A percentile compares a stretch with the other conserved stretches of the same genome.
phyloP scores from a whole-genome alignment of 2,329 filamentous ascomycete species.

The Penicillium sp. region DNA sequence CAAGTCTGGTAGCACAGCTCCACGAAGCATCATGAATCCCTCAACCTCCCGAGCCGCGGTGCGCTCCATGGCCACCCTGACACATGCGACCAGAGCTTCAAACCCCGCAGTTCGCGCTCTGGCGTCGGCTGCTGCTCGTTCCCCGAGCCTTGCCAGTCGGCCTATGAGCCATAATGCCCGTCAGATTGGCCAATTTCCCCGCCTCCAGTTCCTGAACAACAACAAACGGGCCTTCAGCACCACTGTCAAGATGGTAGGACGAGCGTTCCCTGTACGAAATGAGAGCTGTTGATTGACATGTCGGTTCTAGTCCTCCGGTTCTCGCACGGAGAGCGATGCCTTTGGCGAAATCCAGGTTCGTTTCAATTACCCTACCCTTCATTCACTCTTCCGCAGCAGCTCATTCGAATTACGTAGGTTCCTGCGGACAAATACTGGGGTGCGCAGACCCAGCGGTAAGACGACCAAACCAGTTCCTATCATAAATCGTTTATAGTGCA shows the following conservation, averaged over 20 bases:
- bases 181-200: constrained; percentile 30
- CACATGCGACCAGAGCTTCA: constrained; percentile 33
- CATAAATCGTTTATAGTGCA: constrained; percentile 1
- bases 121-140: constrained; percentile 26
- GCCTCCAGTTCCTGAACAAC: constrained; percentile 32
- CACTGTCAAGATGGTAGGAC: constrained; percentile 35
- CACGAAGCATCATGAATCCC: constrained; percentile 29
- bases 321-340: constrained; percentile 88
- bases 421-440: constrained; percentile 95
- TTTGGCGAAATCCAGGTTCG: constrained; percentile 82
- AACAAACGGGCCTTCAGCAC: constrained; percentile 36
- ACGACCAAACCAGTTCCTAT: constrained; percentile 5
- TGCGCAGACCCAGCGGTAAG: constrained; percentile 81
- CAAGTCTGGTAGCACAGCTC: constrained; percentile 7
- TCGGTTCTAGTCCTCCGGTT: constrained; percentile 38
- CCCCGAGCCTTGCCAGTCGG: constrained; percentile 26
- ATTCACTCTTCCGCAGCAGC: constrained; percentile 3
- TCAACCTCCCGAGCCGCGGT: constrained; percentile 35
- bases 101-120: constrained; percentile 33
- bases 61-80: constrained; percentile 34
- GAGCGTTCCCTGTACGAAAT: background rate
- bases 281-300: constrained; percentile 4
- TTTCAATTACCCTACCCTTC: constrained; percentile 1
- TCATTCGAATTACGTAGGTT: constrained; percentile 47
- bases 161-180: constrained; percentile 31